Percentiles rank a stretch among this genome's conserved stretches.
These are phyloP conservation scores for Viridothelium virens DNA, from an alignment of 495 filamentous ascomycete genomes.

Conservation along the genomic window DNA sequence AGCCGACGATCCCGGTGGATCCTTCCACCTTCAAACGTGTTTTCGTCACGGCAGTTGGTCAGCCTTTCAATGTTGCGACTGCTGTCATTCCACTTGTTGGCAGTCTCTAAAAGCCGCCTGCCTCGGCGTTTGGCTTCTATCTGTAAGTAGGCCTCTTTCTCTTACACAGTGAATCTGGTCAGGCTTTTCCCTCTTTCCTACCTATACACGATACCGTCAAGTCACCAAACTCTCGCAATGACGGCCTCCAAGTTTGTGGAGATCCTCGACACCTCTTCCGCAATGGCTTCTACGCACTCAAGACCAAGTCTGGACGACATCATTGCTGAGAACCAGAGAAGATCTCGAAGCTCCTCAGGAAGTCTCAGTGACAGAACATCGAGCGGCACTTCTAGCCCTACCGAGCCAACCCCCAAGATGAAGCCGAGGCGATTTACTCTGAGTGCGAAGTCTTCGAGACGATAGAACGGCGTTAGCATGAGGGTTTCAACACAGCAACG, in stretches of 20 bases:
- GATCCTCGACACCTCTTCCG: slow-evolving; percentile 28
- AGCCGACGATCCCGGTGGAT: neutral
- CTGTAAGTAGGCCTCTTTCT: neutral
- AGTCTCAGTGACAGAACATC: neutral
- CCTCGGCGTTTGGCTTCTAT: neutral
- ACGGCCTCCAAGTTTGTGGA: slow-evolving; percentile 33
- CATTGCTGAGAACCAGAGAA: slow-evolving; percentile 27
- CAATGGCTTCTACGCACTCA: slow-evolving; percentile 23
- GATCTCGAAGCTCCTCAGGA: slow-evolving; percentile 23
- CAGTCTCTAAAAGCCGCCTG: neutral
- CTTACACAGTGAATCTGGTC: neutral
- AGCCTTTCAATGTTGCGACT: neutral
- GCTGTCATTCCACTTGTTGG: neutral
- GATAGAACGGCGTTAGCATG: neutral
- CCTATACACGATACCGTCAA: neutral
- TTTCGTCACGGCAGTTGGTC: slow-evolving; percentile 6
- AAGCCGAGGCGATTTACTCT: slow-evolving; percentile 9
- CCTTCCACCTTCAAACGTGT: neutral
- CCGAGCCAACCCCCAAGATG: neutral
- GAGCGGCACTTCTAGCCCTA: slow-evolving; percentile 11
- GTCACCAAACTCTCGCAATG: slow-evolving; percentile 10
- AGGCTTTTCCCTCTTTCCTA: neutral
- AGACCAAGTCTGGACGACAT: slow-evolving; percentile 33
- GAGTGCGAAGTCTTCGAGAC: neutral
- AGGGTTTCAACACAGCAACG: neutral